Evolutionary conservation across 495 filamentous ascomycete species (phyloP).

Genomic region (Daldinia vernicosa): DNA sequence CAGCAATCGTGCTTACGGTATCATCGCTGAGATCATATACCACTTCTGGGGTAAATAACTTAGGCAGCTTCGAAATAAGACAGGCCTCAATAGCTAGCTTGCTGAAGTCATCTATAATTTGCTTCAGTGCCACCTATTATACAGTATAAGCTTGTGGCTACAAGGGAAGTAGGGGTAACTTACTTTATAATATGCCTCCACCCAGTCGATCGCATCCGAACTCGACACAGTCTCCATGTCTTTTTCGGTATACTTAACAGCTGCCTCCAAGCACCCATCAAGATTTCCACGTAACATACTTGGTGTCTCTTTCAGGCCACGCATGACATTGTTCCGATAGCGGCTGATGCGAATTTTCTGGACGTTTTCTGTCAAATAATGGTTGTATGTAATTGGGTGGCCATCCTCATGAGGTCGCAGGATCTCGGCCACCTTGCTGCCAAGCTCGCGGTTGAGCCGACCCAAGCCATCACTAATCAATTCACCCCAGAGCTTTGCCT

Average conservation of each 20-base stretch:
- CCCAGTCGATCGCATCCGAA: slow-evolving; percentile 47
- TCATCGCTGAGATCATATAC: slow-evolving; percentile 43
- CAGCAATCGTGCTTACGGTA: slow-evolving; percentile 37
- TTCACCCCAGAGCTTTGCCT: slow-evolving; percentile 41
- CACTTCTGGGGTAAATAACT: slow-evolving; percentile 46
- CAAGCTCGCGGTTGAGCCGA: slow-evolving; percentile 29
- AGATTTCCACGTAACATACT: neutral
- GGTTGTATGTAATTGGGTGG: slow-evolving; percentile 67
- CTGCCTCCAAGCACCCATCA: slow-evolving; percentile 9
- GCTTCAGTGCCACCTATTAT: slow-evolving; percentile 57
- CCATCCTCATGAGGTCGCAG: slow-evolving; percentile 47
- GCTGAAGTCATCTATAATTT: slow-evolving; percentile 63
- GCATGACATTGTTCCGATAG: slow-evolving; percentile 26
- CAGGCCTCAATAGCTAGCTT: slow-evolving; percentile 61
- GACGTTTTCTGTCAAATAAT: slow-evolving; percentile 60
- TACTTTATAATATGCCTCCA: slow-evolving; percentile 55
- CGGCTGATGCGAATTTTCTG: slow-evolving; percentile 51
- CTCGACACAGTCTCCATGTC: slow-evolving; percentile 48
- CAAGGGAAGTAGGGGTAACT: neutral
- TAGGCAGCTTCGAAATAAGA: slow-evolving; percentile 50
- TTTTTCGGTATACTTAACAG: slow-evolving; percentile 28
- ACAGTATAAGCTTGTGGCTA: neutral
- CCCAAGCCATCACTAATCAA: slow-evolving; percentile 48
- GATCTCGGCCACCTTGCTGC: slow-evolving; percentile 48
- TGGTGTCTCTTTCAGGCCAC: slow-evolving; percentile 11